Conservation (phyloP, 257 asterid genomes). For the Verbena officinalis region DNA sequence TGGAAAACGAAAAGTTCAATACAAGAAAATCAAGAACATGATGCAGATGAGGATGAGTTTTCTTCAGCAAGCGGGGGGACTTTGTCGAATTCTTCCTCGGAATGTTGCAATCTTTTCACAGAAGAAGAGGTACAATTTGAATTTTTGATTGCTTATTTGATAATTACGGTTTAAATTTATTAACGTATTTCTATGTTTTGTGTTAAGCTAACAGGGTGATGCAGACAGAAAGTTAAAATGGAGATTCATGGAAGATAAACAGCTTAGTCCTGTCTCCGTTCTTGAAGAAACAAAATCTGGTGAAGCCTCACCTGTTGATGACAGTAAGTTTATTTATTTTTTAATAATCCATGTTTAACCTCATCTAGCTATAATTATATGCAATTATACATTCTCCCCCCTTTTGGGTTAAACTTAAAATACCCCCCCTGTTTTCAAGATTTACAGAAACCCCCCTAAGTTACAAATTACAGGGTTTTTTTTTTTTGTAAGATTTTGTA, state of each 20-base stretch:
- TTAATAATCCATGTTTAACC: too few relatives aligned
- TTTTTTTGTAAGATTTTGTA: too few relatives aligned
- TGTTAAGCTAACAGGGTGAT: slow-evolving; percentile 45
- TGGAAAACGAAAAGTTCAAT: slow-evolving; percentile 27
- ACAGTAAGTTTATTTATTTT: slow-evolving; percentile 34
- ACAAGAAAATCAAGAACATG: slow-evolving; percentile 19
- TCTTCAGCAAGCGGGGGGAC: too few relatives aligned
- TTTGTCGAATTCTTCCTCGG: slow-evolving; percentile 54
- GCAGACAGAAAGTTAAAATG: slow-evolving; percentile 37
- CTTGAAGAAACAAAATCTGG: slow-evolving; percentile 55
- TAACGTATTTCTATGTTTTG: slow-evolving; percentile 25
- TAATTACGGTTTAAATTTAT: background rate
- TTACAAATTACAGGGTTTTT: too few relatives aligned
- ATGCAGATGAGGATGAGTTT: slow-evolving; percentile 36
- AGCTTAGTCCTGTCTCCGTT: slow-evolving; percentile 71
- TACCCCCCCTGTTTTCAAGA: too few relatives aligned
- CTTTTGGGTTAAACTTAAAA: too few relatives aligned
- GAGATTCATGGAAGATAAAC: slow-evolving; percentile 39
- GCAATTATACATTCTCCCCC: too few relatives aligned
- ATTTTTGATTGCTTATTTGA: background rate
- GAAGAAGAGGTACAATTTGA: slow-evolving; percentile 41
- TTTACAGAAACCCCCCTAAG: too few relatives aligned
- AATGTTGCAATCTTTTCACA: slow-evolving; percentile 26
- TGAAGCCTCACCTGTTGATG: slow-evolving; percentile 44
- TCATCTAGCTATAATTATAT: too few relatives aligned